Percentiles rank a stretch among this genome's conserved stretches.
Conservation (phyloP, 257 asterid species). For the Solanum clarkiae region DNA sequence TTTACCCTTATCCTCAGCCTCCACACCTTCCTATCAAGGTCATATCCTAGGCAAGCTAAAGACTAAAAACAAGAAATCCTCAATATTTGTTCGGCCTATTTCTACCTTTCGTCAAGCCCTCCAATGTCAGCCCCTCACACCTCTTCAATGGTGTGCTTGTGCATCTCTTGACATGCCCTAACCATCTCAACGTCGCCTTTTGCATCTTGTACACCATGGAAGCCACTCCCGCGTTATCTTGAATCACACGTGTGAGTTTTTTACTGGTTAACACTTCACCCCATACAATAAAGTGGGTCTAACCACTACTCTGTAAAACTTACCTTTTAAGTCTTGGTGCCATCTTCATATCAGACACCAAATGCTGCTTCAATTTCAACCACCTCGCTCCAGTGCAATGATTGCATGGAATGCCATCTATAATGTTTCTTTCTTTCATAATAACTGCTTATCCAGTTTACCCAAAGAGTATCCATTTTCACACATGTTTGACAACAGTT, state of each 20-base stretch:
- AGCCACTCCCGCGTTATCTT: not conserved
- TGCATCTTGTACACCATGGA: not conserved
- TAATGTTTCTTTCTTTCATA: not conserved
- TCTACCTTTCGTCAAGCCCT: not conserved
- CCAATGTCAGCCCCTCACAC: not conserved
- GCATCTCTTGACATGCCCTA: not conserved
- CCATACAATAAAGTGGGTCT: not conserved
- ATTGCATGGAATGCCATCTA: not conserved
- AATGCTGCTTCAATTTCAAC: not conserved
- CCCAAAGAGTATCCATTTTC: not conserved
- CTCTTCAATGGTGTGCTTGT: not conserved
- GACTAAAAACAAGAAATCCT: not conserved
- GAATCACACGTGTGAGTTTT: not conserved
- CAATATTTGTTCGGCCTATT: not conserved
- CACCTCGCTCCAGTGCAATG: not conserved
- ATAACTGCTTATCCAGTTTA: not conserved
- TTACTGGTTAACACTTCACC: not conserved
- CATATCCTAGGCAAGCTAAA: not conserved
- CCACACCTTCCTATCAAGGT: not conserved
- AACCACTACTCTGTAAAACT: not conserved
- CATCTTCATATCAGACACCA: not conserved
- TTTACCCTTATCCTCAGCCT: not conserved
- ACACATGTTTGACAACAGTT: not conserved
- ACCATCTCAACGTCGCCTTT: not conserved
- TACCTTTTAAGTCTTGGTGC: not conserved